Evolutionary conservation across 2,329 filamentous ascomycete species (phyloP).

Genomic region (Alternaria gansuensis): DNA sequence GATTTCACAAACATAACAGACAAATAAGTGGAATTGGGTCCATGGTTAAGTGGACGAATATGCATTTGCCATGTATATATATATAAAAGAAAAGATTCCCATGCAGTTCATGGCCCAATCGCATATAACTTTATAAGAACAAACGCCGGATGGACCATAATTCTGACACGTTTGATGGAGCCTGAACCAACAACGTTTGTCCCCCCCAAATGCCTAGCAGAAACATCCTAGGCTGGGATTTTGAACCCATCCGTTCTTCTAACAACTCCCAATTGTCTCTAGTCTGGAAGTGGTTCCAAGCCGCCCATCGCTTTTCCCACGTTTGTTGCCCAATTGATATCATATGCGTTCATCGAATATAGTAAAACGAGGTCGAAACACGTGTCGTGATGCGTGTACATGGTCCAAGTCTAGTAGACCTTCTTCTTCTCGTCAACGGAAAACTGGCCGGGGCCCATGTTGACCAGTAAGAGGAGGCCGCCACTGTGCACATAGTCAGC

Average conservation of each 20-base stretch:
- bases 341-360: conserved; percentile 34
- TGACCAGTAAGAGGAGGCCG: conserved; percentile 93
- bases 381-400: conserved; percentile 26
- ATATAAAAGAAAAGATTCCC: not conserved
- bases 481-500: conserved; percentile 62
- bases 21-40: conserved; percentile 1
- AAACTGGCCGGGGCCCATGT: conserved; percentile 97
- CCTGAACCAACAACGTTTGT: no score
- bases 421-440: conserved; percentile 99
- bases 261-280: not conserved
- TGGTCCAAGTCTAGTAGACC: conserved; percentile 79
- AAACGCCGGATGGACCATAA: conserved; percentile 5
- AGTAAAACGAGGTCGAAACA: conserved; percentile 20
- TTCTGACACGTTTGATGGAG: not conserved
- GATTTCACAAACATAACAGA: not conserved
- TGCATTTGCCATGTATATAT: conserved; percentile 12
- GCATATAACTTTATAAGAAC: conserved; percentile 17
- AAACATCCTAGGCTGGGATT: not conserved
- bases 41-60: not conserved
- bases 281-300: not conserved
- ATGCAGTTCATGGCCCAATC: conserved; percentile 32
- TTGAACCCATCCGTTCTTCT: not conserved
- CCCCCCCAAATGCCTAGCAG: not conserved
- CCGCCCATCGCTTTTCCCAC: not conserved
- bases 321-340: conserved; percentile 26